A percentile compares a stretch with the other conserved stretches of the same genome.
Evolutionary conservation across 2,329 filamentous ascomycete genomes (phyloP).

Genomic region (Phyllosticta citribraziliensis): DNA sequence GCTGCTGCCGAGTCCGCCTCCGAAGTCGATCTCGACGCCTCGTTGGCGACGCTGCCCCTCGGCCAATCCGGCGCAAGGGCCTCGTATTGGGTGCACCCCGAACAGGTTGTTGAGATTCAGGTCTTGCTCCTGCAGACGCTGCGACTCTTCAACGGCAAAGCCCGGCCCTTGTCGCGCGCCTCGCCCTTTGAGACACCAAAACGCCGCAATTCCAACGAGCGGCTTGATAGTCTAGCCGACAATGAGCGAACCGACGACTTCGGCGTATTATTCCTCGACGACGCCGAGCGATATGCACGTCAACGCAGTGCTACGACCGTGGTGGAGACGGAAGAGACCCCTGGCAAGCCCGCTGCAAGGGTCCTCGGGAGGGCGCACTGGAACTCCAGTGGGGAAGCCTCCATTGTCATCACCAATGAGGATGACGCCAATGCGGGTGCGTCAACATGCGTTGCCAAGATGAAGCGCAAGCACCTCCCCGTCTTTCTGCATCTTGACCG

Average conservation of each 20-base stretch:
- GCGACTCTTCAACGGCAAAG: conserved; percentile 26
- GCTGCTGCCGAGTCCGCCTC: conserved; percentile 30
- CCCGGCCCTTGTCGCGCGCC: conserved; percentile 13
- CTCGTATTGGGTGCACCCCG: conserved; percentile 45
- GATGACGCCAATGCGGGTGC: conserved; percentile 15
- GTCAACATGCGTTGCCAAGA: conserved; percentile 15
- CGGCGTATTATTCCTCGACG: conserved; percentile 38
- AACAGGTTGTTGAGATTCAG: conserved; percentile 45
- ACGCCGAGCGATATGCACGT: conserved; percentile 36
- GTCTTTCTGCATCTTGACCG: conserved; percentile 28
- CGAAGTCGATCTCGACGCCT: conserved; percentile 40
- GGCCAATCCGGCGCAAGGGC: conserved; percentile 37
- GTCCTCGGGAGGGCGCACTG: conserved; percentile 27
- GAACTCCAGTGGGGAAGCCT: conserved; percentile 24
- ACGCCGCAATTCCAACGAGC: conserved; percentile 19
- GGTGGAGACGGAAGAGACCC: conserved; percentile 27
- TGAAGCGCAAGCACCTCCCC: conserved; percentile 34
- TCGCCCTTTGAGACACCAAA: conserved; percentile 16
- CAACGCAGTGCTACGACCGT: conserved; percentile 37
- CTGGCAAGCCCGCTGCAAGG: conserved; percentile 21
- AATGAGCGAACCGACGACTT: conserved; percentile 25
- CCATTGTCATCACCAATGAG: conserved; percentile 17
- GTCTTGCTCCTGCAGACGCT: conserved; percentile 42
- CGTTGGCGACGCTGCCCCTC: conserved; percentile 37
- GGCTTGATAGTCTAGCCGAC: conserved; percentile 17